phyloP scores from a whole-genome alignment of 306 rosid genomes.

The Rubus parviflorus region DNA sequence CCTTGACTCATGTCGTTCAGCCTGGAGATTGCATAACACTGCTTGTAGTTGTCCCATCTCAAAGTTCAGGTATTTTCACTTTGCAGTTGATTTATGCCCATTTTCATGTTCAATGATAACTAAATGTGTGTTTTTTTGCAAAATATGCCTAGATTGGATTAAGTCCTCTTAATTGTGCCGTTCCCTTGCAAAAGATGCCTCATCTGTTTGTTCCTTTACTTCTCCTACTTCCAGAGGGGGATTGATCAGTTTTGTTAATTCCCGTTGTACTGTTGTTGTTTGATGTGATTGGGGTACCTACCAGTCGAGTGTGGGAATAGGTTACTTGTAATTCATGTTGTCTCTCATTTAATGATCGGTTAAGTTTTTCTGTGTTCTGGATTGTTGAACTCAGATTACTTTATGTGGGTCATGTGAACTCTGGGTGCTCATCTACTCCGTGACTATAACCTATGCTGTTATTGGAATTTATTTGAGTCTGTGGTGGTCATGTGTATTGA shows the following conservation, averaged over 20 bases:
- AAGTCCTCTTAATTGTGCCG: background rate
- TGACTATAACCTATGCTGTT: background rate
- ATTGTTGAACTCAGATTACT: constrained; percentile 11
- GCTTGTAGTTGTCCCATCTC: constrained; percentile 90
- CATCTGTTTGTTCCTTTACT: background rate
- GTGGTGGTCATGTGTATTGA: background rate
- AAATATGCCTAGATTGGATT: background rate
- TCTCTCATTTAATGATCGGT: background rate
- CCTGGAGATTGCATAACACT: constrained; percentile 95
- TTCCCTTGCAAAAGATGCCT: background rate
- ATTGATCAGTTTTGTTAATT: background rate
- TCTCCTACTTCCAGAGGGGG: background rate
- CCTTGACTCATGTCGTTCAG: constrained; percentile 95
- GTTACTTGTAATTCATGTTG: background rate
- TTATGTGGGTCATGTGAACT: background rate
- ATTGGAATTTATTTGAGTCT: background rate
- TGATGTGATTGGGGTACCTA: background rate
- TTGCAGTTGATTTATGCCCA: constrained; percentile 18
- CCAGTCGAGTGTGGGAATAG: background rate
- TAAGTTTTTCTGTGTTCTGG: background rate
- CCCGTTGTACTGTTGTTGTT: background rate
- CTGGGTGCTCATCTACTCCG: background rate
- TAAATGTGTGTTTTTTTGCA: background rate
- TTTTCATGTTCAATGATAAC: background rate
- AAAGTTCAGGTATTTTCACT: constrained; percentile 64